A percentile compares a stretch with the other conserved stretches of the same genome.
phyloP scores from a whole-genome alignment of 106 monocot genomes.

The Phalaenopsis equestris region DNA sequence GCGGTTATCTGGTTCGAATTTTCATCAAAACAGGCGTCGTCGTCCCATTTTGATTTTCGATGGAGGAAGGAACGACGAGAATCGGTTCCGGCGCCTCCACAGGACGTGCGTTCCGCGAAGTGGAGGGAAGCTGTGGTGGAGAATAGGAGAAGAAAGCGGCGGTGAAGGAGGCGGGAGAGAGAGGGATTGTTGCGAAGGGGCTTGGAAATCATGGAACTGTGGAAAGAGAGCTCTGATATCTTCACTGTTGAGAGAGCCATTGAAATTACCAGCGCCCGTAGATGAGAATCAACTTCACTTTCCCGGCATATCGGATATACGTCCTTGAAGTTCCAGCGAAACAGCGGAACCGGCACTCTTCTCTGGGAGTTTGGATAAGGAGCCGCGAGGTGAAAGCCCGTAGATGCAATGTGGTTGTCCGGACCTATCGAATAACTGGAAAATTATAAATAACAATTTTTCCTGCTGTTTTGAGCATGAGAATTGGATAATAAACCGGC shows the following conservation, averaged over 20 bases:
- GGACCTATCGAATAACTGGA: too few relatives aligned
- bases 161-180: neutral
- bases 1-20: conserved; percentile 11
- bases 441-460: too few relatives aligned
- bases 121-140: conserved; percentile 6
- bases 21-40: neutral
- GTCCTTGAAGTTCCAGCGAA: neutral
- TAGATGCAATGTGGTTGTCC: too few relatives aligned
- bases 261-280: neutral
- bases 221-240: conserved; percentile 10
- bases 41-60: neutral
- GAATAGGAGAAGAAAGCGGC: neutral
- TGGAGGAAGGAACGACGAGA: neutral
- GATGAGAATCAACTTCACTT: neutral
- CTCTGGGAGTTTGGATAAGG: neutral
- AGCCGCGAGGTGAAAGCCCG: too few relatives aligned
- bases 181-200: neutral
- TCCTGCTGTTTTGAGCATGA: too few relatives aligned
- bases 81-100: neutral
- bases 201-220: conserved; percentile 2
- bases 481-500: too few relatives aligned
- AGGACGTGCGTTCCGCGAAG: neutral
- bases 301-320: neutral
- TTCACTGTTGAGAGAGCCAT: conserved; percentile 8
- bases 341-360: neutral